Base-by-base conservation (phyloP, 208 protist species). In the Leishmania amazonensis region DNA sequence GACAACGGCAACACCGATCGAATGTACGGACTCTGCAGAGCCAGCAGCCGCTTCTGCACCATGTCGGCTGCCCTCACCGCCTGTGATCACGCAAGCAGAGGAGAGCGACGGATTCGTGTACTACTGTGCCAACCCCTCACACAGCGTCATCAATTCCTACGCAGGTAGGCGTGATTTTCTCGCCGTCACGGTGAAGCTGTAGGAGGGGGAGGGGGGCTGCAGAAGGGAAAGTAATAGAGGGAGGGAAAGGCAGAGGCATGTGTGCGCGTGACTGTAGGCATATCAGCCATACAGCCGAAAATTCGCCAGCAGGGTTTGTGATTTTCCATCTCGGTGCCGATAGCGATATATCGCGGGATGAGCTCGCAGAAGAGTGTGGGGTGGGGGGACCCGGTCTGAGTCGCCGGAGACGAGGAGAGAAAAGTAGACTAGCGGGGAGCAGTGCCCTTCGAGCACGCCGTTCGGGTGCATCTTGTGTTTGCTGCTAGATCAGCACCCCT, bases 51-150 rank as follows among this genome's bases (percentile, higher is more conserved):
- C 73, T 17, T 6, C 47, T 13, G 28, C 47, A 7, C 5, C 6
- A 35, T 60, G 31, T 4, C 19, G 67, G 8, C 17, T 67, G 28
- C 42, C 42, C 19, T 47, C 68, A 53, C 76, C 81, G 40, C 76
- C 87, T 47, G 35, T 42, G 19, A 81, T 88, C n/a, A 88, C 84
- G 28, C 47, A 49, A 31, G 74, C 40, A 11, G 90, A 94, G 82
- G 67, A 83, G 40, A 76, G 72, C 5, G 88, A 89, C 31, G 85
- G 87, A 49, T 93, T 93, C 80, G 87, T 93, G 58, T 92, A 93
- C 79, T 95, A 95, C 84, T 96, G 93, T 71, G 93, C 93, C 24
- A 96, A 96, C 58, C 83, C 91, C 24, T 79, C 84, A 28, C 75
- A 64, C 68, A 58, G 13, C 9, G 68, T 81, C 3, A 78, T 70